phyloP scores from a whole-genome alignment of 768 basidiomycete genomes.

The Rhodotorula taiwanensis region DNA sequence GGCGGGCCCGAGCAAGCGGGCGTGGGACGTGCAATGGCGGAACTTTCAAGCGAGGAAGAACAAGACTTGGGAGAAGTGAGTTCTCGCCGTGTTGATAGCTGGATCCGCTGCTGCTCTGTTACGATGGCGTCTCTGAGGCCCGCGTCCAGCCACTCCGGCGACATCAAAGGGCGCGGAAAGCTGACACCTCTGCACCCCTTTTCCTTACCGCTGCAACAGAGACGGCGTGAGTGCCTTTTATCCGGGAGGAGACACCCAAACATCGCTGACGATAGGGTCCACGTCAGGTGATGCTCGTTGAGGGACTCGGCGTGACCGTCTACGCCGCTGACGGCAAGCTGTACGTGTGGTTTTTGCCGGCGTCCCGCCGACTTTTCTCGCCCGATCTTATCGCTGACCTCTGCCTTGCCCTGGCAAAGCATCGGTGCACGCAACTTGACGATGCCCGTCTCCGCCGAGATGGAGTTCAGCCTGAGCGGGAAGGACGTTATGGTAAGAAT shows the following conservation, averaged over 20 bases:
- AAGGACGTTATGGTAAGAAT: background rate
- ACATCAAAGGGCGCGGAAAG: too few species aligned
- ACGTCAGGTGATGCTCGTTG: constrained; percentile 11
- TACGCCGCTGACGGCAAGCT: constrained; percentile 17
- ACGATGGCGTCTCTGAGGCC: too few species aligned
- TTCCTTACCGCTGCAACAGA: background rate
- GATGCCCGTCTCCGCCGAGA: too few species aligned
- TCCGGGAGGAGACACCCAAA: too few species aligned
- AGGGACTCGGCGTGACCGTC: constrained; percentile 2
- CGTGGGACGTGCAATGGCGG: constrained; percentile 17
- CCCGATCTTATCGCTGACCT: background rate
- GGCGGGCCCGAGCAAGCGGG: background rate
- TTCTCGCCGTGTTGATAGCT: background rate
- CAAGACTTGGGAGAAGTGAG: constrained; percentile 36
- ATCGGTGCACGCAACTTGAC: too few species aligned
- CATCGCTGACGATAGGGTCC: background rate
- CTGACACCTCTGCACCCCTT: too few species aligned
- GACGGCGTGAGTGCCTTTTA: constrained; percentile 15
- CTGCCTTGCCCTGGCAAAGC: constrained; percentile 1
- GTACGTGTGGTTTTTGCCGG: background rate
- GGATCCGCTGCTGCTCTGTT: background rate
- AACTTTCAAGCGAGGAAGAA: constrained; percentile 28
- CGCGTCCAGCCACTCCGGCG: background rate
- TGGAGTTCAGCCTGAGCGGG: constrained; percentile 7
- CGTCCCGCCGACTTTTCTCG: background rate